Evolutionary conservation across 345 rosid genomes (phyloP), one percentile per base, ranked within the genome.

Genomic region (Euphorbia peplus): DNA sequence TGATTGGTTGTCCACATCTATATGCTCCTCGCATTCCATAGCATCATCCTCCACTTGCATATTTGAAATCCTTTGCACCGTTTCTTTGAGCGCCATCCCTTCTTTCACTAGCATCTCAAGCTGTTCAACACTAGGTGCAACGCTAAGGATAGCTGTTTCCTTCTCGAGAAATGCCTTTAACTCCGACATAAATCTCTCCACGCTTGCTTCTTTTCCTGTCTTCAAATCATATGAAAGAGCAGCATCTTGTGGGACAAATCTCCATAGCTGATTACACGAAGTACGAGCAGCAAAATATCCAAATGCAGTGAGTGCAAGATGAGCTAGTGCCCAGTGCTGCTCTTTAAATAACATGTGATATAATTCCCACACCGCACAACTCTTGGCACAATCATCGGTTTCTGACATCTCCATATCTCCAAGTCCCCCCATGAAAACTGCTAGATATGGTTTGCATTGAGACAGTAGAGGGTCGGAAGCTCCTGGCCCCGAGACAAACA

Each of bases 211-310:
- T 70, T 76, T 85, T 48, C 95, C 96, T 5, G 79, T 70, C 18
- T 18, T 65, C 50, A 81, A 21, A 55, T 91, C 98, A 22, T 85
- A 91, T 7, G 96, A 84, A 71, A 95, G 90, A 57, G 97, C 88
- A 4, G 97, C 97, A 71, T 87, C 80, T 39, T 82, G 85, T 0
- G 95, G 97, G 65, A 95, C 85, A 76, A 95, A 91, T 78, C 82
- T 85, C 97, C 99, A 95, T 24, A 95, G 83, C 75, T 89, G 81
- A 75, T 77, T 83, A 82, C 99, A 91, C 64, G 81, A 61, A 37
- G 95, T 87, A 72, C 87, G 90, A 25, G 91, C 88, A 44, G 97
- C 88, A 70, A 93, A 93, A 73, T 88, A 77, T 30, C 97, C 99
- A 70, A 91, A 95, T 42, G 95, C 84, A 51, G 82, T 78, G 8